Conservation (phyloP, 768 basidiomycete species). For the Lyophyllum semitale region DNA sequence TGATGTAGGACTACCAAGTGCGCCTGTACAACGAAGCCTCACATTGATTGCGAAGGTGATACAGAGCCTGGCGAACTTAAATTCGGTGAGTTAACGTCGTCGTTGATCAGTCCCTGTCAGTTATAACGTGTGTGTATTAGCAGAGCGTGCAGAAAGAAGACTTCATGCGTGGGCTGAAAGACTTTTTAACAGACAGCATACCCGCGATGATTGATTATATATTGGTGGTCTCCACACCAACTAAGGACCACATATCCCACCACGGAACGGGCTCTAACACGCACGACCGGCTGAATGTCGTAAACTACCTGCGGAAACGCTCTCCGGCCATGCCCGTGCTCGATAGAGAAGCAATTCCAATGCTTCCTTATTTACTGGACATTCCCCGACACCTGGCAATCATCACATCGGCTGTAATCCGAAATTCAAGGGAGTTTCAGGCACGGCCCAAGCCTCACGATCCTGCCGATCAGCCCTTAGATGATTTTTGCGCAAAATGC, state of each 20-base stretch:
- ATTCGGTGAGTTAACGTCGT: slow-evolving; percentile 36
- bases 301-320: slow-evolving; percentile 60
- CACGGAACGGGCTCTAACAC: slow-evolving; percentile 34
- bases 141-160: slow-evolving; percentile 74
- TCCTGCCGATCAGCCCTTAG: slow-evolving; percentile 41
- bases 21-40: slow-evolving; percentile 74
- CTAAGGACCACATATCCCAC: slow-evolving; percentile 29
- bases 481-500: slow-evolving; percentile 62
- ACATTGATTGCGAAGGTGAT: slow-evolving; percentile 88
- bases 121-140: neutral
- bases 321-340: slow-evolving; percentile 56
- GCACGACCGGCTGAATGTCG: slow-evolving; percentile 54
- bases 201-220: slow-evolving; percentile 82
- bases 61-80: slow-evolving; percentile 86
- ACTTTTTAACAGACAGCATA: slow-evolving; percentile 65
- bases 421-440: slow-evolving; percentile 52
- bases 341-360: slow-evolving; percentile 69
- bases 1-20: slow-evolving; percentile 60
- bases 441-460: slow-evolving; percentile 32
- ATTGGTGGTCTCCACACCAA: slow-evolving; percentile 64
- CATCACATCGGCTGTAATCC: slow-evolving; percentile 74
- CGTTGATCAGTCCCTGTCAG: neutral
- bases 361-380: slow-evolving; percentile 75
- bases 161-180: slow-evolving; percentile 78
- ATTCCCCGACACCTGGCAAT: slow-evolving; percentile 77